Conservation (phyloP, 768 basidiomycete species). For the Sporobolomyces roseus region DNA sequence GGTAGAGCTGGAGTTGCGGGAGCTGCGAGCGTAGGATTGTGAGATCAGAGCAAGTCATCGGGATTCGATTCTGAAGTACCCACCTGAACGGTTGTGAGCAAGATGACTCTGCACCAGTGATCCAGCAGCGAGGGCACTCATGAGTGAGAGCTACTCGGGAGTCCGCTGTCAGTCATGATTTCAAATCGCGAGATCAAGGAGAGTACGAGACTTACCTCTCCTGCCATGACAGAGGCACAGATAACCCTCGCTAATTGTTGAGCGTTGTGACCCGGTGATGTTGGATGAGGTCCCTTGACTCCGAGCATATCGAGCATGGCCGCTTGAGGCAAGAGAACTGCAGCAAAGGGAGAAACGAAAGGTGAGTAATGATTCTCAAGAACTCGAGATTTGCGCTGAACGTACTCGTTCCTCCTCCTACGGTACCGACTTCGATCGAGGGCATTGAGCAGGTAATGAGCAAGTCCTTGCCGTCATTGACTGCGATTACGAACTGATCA, state of each 20-base stretch:
- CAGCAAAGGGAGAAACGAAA: neutral
- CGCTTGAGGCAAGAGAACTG: conserved; percentile 76
- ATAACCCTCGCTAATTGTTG: conserved; percentile 84
- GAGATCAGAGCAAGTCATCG: neutral
- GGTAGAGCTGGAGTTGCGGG: conserved; percentile 26
- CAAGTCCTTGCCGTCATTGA: conserved; percentile 81
- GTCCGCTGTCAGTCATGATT: neutral
- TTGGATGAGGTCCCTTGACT: conserved; percentile 79
- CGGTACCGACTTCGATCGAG: conserved; percentile 97
- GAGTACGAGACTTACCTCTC: conserved; percentile 55
- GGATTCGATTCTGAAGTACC: neutral
- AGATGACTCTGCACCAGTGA: conserved; percentile 67
- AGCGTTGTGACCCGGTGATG: conserved; percentile 82
- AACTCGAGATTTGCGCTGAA: neutral
- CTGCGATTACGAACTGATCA: conserved; percentile 4
- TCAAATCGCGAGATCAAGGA: neutral
- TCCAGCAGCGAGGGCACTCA: conserved; percentile 89
- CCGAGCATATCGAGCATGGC: conserved; percentile 92
- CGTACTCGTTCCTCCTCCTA: conserved; percentile 80
- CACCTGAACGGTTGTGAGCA: conserved; percentile 79
- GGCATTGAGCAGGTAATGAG: conserved; percentile 95
- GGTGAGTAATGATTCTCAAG: too few relatives aligned
- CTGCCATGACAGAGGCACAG: conserved; percentile 91
- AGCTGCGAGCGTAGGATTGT: neutral
- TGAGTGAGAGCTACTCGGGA: conserved; percentile 61